Evolutionary conservation across 1,284 basidiomycete species (phyloP), one percentile per base, ranked within the genome.

Genomic region (Ustilago tritici): DNA sequence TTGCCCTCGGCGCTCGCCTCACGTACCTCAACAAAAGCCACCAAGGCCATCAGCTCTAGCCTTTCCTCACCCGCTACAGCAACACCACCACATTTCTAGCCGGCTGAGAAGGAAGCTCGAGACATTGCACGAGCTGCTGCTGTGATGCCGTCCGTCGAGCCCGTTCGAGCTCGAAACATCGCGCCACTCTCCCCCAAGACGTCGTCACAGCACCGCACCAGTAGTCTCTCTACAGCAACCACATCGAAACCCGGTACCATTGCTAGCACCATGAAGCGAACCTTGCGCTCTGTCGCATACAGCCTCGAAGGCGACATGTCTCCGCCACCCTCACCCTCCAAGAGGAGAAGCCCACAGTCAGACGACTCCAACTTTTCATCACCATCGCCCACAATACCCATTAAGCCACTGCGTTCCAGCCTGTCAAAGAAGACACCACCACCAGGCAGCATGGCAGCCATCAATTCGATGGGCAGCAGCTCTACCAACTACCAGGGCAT

Each of bases 401-500:
- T 64, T 4, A 74, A 73, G 47, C 76, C 76, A 2, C 36, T 78
- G 4, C 70, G 71, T 9, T 78, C 76, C 31, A 70, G 70, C 34
- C 63, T 78, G 7, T 64, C 76, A 32, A 73, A 70, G 49, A 73
- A 67, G 41, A 55, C 66, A 5, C 70, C 70, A 23, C 63, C 75
- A 65, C 75, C 75, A 50, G 71, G 70, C 4, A 65, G 61, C 55
- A 70, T 74, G 67, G 76, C 76, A 4, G 76, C 76, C 15, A 61
- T 78, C 59, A 60, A 47, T 35, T 68, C 72, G 4, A 61, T 71
- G 49, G 47, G 61, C n/a, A 55, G 34, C 46, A 36, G 46, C 57
- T 61, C 62, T 23, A 56, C 68, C 57, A 71, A 63, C 59, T 78
- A 71, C 56, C 79, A 92, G 84, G 92, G 93, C 80, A 93, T 95